These are phyloP conservation scores for Pueraria montana DNA, from an alignment of 306 rosid species.

Conservation along the genomic window DNA sequence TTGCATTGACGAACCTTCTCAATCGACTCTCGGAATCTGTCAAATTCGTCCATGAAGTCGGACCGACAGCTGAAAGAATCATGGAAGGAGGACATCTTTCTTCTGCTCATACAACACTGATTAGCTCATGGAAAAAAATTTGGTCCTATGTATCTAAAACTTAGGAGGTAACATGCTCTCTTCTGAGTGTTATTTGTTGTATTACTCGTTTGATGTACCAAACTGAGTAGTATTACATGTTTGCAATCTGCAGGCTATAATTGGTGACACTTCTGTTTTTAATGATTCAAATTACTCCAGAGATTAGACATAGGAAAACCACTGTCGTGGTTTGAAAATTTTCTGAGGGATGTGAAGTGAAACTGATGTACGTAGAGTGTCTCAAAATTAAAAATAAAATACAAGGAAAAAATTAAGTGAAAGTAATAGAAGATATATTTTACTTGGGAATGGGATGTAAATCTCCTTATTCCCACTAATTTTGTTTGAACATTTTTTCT, in stretches of 20 bases:
- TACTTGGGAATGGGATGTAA: slow-evolving; percentile 28
- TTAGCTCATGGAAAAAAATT: slow-evolving; percentile 58
- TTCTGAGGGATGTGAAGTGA: slow-evolving; percentile 42
- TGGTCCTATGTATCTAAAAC: slow-evolving; percentile 57
- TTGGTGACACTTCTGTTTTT: slow-evolving; percentile 32
- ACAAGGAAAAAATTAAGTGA: not conserved
- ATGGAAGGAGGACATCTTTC: slow-evolving; percentile 57
- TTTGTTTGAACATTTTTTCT: not conserved
- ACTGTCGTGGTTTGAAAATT: slow-evolving; percentile 36
- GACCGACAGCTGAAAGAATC: slow-evolving; percentile 65
- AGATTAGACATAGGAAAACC: slow-evolving; percentile 49
- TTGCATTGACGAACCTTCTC: slow-evolving; percentile 89
- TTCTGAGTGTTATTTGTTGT: not conserved
- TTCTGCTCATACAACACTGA: slow-evolving; percentile 46
- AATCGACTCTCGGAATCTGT: slow-evolving; percentile 91
- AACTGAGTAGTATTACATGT: slow-evolving; percentile 33
- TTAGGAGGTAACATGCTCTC: slow-evolving; percentile 57
- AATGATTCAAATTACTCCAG: slow-evolving; percentile 21
- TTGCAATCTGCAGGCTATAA: slow-evolving; percentile 46
- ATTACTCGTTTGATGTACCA: slow-evolving; percentile 25
- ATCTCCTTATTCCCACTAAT: slow-evolving; percentile 31
- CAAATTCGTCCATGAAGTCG: slow-evolving; percentile 75
- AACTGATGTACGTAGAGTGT: slow-evolving; percentile 38
- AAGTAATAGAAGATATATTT: slow-evolving; percentile 12
- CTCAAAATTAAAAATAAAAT: slow-evolving; percentile 38